Evolutionary conservation across 352 stramenopile genomes (phyloP).

Genomic region (Phytophthora lateralis): DNA sequence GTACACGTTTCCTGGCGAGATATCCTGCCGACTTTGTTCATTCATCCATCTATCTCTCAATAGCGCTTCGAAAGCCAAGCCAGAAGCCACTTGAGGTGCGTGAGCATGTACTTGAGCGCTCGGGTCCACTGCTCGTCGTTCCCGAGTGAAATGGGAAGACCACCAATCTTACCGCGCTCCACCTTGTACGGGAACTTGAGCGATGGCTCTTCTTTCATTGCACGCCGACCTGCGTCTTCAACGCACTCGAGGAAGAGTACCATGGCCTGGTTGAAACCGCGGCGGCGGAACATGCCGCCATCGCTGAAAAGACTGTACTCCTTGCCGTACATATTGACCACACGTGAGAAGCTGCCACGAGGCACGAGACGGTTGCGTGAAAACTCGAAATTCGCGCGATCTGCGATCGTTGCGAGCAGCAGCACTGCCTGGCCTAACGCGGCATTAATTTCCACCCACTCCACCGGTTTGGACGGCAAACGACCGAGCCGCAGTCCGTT

Average conservation of each 20-base stretch:
- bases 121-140: constrained; percentile 94
- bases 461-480: constrained; percentile 79
- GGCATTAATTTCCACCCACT: constrained; percentile 92
- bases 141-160: constrained; percentile 83
- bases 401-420: constrained; percentile 81
- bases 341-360: constrained; percentile 85
- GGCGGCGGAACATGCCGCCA: constrained; percentile 85
- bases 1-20: constrained; percentile 27
- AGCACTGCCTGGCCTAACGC: constrained; percentile 86
- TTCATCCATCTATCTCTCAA: constrained; percentile 32
- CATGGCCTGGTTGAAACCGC: constrained; percentile 93
- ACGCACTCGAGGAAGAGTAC: constrained; percentile 92
- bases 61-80: constrained; percentile 92
- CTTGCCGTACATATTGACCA: constrained; percentile 85
- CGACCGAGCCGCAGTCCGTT: constrained; percentile 87
- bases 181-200: constrained; percentile 93
- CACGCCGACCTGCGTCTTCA: constrained; percentile 81
- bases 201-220: constrained; percentile 88
- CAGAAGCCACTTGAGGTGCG: constrained; percentile 93
- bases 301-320: constrained; percentile 85
- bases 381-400: constrained; percentile 85
- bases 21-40: constrained; percentile 27
- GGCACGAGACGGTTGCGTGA: constrained; percentile 83
- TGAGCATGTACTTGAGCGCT: constrained; percentile 92
- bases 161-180: constrained; percentile 89